phyloP scores from a whole-genome alignment of 2,329 filamentous ascomycete species.

The Pseudogymnoascus sp. region DNA sequence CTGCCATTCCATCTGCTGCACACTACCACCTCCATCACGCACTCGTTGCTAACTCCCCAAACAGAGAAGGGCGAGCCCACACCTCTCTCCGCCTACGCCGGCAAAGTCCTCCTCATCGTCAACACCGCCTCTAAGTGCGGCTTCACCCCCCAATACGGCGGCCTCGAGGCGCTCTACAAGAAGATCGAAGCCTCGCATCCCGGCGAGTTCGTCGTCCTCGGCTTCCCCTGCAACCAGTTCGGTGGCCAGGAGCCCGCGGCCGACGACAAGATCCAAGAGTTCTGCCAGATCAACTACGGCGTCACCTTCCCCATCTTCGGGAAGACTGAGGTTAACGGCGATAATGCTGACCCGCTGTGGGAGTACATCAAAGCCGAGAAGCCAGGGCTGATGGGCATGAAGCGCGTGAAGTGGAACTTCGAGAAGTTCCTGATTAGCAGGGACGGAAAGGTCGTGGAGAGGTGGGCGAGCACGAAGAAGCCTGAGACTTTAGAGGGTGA shows the following conservation, averaged over 20 bases:
- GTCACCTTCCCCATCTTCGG: conserved; percentile 84
- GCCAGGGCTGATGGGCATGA: conserved; percentile 77
- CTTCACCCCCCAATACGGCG: conserved; percentile 92
- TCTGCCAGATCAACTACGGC: conserved; percentile 91
- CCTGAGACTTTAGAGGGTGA: conserved; percentile 69
- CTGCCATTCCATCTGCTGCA: not conserved
- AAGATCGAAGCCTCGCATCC: conserved; percentile 58
- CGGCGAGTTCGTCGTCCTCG: conserved; percentile 77
- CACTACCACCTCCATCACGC: conserved; percentile 7
- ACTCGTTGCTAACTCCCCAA: conserved; percentile 14
- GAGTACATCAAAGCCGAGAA: conserved; percentile 67
- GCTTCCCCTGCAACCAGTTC: conserved; percentile 99
- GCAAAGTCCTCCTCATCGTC: conserved; percentile 91
- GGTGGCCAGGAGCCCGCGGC: conserved; percentile 78
- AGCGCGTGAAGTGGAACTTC: conserved; percentile 98
- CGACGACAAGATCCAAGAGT: conserved; percentile 71
- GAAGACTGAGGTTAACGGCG: conserved; percentile 92
- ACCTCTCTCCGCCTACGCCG: conserved; percentile 63
- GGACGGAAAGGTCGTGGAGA: conserved; percentile 75
- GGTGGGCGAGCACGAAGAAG: conserved; percentile 85
- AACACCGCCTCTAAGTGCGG: conserved; percentile 99
- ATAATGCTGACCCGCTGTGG: conserved; percentile 68
- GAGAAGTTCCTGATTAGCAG: conserved; percentile 91
- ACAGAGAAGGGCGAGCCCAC: conserved; percentile 67
- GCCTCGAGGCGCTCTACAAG: conserved; percentile 87